Evolutionary conservation across 2,329 filamentous ascomycete genomes (phyloP).

Genomic region (Fusarium tuaranense): DNA sequence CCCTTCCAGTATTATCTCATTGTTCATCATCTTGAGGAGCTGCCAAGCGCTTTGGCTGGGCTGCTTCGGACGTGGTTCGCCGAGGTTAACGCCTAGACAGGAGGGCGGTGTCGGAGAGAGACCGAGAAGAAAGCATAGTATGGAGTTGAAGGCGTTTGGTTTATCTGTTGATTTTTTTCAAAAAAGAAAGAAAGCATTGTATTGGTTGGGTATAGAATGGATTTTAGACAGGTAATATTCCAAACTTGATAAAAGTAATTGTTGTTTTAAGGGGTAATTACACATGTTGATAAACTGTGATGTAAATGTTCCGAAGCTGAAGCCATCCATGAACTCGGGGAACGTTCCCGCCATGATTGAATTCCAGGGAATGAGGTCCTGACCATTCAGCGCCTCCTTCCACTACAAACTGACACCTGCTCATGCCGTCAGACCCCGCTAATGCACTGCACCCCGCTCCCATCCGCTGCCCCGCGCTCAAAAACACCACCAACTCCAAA

Average conservation of each 20-base stretch:
- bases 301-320: neutral
- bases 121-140: constrained; percentile 3
- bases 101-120: neutral
- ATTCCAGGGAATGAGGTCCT: neutral
- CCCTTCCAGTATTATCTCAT: constrained; percentile 98
- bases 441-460: constrained; percentile 26
- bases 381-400: neutral
- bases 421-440: constrained; percentile 1
- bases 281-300: neutral
- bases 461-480: constrained; percentile 19
- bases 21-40: constrained; percentile 89
- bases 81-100: constrained; percentile 64
- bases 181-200: neutral
- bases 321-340: neutral
- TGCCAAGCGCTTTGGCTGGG: constrained; percentile 88
- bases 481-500: neutral
- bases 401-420: neutral
- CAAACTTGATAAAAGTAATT: constrained; percentile 3
- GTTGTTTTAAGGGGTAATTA: neutral
- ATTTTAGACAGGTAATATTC: constrained; percentile 2
- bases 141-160: constrained; percentile 23
- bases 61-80: constrained; percentile 97
- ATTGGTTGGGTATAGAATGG: constrained; percentile 1
- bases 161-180: constrained; percentile 1
- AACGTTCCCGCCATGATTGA: neutral